Conservation (phyloP, 495 filamentous ascomycete species). For the Beverwykella pulmonaria region DNA sequence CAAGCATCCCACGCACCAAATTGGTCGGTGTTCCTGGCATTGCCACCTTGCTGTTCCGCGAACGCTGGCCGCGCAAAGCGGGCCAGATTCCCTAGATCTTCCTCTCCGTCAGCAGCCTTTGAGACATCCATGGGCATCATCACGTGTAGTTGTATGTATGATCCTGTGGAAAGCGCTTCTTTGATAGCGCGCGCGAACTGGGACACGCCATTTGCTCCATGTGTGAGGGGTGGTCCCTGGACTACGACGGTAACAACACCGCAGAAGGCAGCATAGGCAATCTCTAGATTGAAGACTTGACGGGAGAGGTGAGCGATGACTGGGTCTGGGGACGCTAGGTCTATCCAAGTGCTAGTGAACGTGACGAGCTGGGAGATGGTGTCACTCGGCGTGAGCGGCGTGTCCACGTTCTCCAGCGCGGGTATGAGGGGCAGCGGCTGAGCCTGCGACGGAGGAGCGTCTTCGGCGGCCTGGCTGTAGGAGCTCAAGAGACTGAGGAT, state of each 20-base stretch:
- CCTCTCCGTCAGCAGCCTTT: slow-evolving; percentile 53
- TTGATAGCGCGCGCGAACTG: slow-evolving; percentile 86
- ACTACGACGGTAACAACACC: slow-evolving; percentile 82
- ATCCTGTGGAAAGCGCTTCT: slow-evolving; percentile 71
- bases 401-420: slow-evolving; percentile 72
- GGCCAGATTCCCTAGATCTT: slow-evolving; percentile 60
- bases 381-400: slow-evolving; percentile 69
- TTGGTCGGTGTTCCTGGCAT: slow-evolving; percentile 54
- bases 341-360: slow-evolving; percentile 84
- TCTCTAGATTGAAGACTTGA: slow-evolving; percentile 85
- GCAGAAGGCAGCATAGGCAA: slow-evolving; percentile 93
- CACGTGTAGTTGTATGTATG: slow-evolving; percentile 77
- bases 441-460: not conserved
- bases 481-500: slow-evolving; percentile 61
- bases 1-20: slow-evolving; percentile 90
- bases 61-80: slow-evolving; percentile 61
- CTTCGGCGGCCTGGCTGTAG: slow-evolving; percentile 52
- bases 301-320: slow-evolving; percentile 78
- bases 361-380: slow-evolving; percentile 71
- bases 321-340: slow-evolving; percentile 81
- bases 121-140: slow-evolving; percentile 76
- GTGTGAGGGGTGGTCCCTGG: slow-evolving; percentile 66
- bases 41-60: slow-evolving; percentile 48
- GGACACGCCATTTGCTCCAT: slow-evolving; percentile 55
- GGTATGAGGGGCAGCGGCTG: slow-evolving; percentile 55